Percentiles rank a stretch among this genome's conserved stretches.
Conservation (phyloP, 2,329 filamentous ascomycete genomes). For the Arachnomyces sp. region DNA sequence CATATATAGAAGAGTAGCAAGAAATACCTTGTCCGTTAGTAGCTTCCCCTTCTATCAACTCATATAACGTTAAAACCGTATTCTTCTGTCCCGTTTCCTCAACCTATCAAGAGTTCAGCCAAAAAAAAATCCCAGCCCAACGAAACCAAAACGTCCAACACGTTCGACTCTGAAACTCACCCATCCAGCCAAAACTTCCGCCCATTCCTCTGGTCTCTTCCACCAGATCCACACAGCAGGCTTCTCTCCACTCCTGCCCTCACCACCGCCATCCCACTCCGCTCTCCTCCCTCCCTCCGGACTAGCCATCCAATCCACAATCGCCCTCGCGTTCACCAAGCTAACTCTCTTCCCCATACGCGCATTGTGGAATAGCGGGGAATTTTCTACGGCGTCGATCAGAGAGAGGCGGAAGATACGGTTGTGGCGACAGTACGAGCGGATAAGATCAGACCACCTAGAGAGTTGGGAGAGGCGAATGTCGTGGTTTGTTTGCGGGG, state of each 20-base stretch:
- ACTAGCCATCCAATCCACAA: conserved; percentile 50
- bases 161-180: conserved; percentile 24
- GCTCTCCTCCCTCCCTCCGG: conserved; percentile 42
- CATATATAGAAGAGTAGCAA: conserved; percentile 1
- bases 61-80: conserved; percentile 83
- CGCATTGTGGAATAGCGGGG: conserved; percentile 49
- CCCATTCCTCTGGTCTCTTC: conserved; percentile 87
- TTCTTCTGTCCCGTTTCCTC: conserved; percentile 85
- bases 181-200: conserved; percentile 65
- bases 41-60: conserved; percentile 79
- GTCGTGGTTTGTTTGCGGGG: conserved; percentile 37
- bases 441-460: conserved; percentile 82
- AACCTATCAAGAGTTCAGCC: conserved; percentile 31
- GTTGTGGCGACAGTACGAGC: conserved; percentile 72
- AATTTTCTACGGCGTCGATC: conserved; percentile 46
- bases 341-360: conserved; percentile 38
- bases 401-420: conserved; percentile 68
- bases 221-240: conserved; percentile 70
- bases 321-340: conserved; percentile 43
- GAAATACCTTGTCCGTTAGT: conserved; percentile 57
- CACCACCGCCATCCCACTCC: conserved; percentile 51
- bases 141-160: background rate
- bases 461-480: conserved; percentile 48
- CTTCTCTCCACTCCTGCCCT: conserved; percentile 36
- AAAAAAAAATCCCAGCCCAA: conserved; percentile 3